These are phyloP conservation scores for Saitozyma sp. DNA, from an alignment of 768 basidiomycete species.

Conservation along the genomic window DNA sequence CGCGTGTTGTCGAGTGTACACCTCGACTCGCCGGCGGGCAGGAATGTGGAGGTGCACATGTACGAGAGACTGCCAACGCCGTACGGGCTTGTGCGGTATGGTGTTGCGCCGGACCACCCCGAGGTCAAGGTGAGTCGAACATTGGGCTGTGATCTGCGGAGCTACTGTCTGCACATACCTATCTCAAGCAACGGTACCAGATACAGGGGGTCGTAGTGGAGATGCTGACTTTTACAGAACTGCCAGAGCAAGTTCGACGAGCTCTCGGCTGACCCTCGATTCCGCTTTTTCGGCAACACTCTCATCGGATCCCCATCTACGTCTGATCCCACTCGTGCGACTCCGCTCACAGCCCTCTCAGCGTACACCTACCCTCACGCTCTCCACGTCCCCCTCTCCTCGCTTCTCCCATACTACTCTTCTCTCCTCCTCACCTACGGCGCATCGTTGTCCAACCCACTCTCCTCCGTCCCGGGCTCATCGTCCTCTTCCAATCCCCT, in stretches of 20 bases:
- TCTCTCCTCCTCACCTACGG: constrained; percentile 86
- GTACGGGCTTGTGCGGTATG: constrained; percentile 90
- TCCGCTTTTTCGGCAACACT: constrained; percentile 90
- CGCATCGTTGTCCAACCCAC: constrained; percentile 64
- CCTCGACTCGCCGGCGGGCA: constrained; percentile 50
- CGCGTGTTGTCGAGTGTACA: constrained; percentile 71
- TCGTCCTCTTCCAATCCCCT: constrained; percentile 55
- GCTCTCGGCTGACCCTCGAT: constrained; percentile 72
- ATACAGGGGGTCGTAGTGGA: not conserved
- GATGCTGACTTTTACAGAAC: constrained; percentile 62
- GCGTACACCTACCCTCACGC: constrained; percentile 60
- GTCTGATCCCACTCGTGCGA: constrained; percentile 20
- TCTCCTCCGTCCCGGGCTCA: constrained; percentile 56
- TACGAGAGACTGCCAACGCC: constrained; percentile 93
- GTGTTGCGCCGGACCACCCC: constrained; percentile 96
- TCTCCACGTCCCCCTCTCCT: constrained; percentile 62
- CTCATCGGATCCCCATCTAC: constrained; percentile 34
- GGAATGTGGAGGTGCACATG: constrained; percentile 68
- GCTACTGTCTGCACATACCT: too few species aligned
- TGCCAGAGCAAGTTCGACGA: constrained; percentile 93
- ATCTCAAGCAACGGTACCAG: not conserved
- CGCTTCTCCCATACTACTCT: constrained; percentile 71
- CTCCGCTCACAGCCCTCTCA: constrained; percentile 29
- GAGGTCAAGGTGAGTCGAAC: constrained; percentile 77
- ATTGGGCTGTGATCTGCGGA: too few species aligned